phyloP scores from a whole-genome alignment of 1,139 yeast genomes.

The Taiozyma sp. region DNA sequence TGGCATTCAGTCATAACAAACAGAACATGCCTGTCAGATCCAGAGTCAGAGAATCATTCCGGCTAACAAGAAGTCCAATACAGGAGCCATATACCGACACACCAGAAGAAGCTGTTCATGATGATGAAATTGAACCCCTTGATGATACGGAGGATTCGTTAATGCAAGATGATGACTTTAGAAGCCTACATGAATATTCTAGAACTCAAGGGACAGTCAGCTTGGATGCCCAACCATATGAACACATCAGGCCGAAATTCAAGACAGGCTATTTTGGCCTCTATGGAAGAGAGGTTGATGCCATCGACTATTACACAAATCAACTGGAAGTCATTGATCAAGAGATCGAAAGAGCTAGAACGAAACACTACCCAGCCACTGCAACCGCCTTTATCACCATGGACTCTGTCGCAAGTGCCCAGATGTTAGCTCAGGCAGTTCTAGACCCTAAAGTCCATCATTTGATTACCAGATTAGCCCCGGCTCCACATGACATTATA shows the following conservation, averaged over 20 bases:
- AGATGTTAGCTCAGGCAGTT: conserved; percentile 81
- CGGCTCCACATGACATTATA: conserved; percentile 74
- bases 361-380: conserved; percentile 59
- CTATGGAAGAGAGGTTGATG: conserved; percentile 55
- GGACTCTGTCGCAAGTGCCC: conserved; percentile 83
- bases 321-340: conserved; percentile 53
- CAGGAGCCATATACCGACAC: conserved; percentile 16
- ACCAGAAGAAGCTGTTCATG: conserved; percentile 8
- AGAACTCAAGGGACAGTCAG: conserved; percentile 18
- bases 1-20: conserved; percentile 12
- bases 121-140: conserved; percentile 17
- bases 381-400: conserved; percentile 76
- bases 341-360: conserved; percentile 53
- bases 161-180: conserved; percentile 14
- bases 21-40: conserved; percentile 18
- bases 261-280: conserved; percentile 46
- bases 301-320: conserved; percentile 56
- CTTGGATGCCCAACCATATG: conserved; percentile 25
- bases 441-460: conserved; percentile 72
- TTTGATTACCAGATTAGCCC: conserved; percentile 65
- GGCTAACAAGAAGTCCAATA: conserved; percentile 24
- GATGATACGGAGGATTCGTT: conserved; percentile 13
- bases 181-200: conserved; percentile 26
- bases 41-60: conserved; percentile 21
- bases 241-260: conserved; percentile 44